Percentiles rank a stretch among this genome's conserved stretches.
Conservation (phyloP, 768 basidiomycete species). For the Collybia mongolica region DNA sequence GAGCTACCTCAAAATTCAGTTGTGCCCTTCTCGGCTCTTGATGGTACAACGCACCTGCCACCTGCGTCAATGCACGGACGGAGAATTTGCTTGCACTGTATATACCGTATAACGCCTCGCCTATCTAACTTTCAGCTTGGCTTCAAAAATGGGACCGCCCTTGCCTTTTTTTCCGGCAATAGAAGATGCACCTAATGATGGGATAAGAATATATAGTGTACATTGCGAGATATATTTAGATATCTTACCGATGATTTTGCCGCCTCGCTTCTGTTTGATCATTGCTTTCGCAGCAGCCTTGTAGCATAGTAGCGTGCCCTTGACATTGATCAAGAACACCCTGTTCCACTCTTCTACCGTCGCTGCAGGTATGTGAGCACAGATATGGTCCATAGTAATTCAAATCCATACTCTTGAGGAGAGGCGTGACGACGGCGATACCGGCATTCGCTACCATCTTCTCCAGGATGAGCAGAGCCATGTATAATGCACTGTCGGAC, state of each 20-base stretch:
- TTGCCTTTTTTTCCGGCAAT: conserved; percentile 26
- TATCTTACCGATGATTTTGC: conserved; percentile 49
- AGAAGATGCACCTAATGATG: conserved; percentile 22
- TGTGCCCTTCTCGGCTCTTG: no score
- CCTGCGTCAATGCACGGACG: conserved; percentile 36
- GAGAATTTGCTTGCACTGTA: conserved; percentile 40
- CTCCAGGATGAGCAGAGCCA: background rate
- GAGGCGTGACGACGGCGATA: conserved; percentile 14
- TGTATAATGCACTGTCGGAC: background rate
- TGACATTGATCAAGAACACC: conserved; percentile 48
- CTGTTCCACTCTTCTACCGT: conserved; percentile 37
- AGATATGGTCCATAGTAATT: background rate
- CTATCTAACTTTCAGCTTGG: background rate
- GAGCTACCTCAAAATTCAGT: conserved; percentile 19
- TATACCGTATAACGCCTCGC: conserved; percentile 14
- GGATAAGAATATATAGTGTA: no score
- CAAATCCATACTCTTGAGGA: conserved; percentile 3
- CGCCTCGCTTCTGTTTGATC: conserved; percentile 50
- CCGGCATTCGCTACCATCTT: conserved; percentile 36
- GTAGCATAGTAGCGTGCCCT: conserved; percentile 61
- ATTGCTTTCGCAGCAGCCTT: conserved; percentile 65
- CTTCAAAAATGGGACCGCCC: background rate
- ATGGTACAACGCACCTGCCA: conserved; percentile 25
- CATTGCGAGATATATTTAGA: no score
- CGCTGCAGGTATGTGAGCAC: conserved; percentile 17